A percentile compares a stretch with the other conserved stretches of the same genome.
These are phyloP conservation scores for Thermothielavioides terrestris DNA, from an alignment of 495 filamentous ascomycete genomes.

Conservation along the genomic window DNA sequence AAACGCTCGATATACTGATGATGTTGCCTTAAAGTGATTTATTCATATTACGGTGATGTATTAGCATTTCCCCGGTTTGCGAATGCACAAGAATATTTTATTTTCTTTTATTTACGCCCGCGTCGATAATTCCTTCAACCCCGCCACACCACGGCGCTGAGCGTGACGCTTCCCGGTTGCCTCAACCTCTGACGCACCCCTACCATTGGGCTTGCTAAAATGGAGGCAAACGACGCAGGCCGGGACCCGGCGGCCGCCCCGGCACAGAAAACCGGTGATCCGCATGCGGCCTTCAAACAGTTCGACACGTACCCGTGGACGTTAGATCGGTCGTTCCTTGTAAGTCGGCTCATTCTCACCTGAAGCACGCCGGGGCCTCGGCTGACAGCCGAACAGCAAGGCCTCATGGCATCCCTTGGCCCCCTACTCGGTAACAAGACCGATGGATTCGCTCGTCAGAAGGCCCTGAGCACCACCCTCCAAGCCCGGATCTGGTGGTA, in stretches of 20 bases:
- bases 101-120: no score
- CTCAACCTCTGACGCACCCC: not conserved
- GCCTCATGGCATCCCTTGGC: conserved; percentile 22
- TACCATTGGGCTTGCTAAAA: conserved; percentile 1
- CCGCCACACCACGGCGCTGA: not conserved
- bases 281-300: conserved; percentile 3
- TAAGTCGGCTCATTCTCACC: conserved; percentile 14
- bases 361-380: not conserved
- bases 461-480: conserved; percentile 27
- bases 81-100: no score
- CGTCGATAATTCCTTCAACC: no score
- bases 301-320: conserved; percentile 15
- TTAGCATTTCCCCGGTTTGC: no score
- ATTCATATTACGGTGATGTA: no score
- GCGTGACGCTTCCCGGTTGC: not conserved
- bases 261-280: not conserved
- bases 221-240: not conserved
- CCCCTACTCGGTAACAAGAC: conserved; percentile 8
- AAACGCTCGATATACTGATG: no score
- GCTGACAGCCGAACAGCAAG: conserved; percentile 14
- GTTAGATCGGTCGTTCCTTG: conserved; percentile 21
- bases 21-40: no score
- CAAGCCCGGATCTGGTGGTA: conserved; percentile 40
- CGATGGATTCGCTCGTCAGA: conserved; percentile 16
- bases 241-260: not conserved